phyloP scores from a whole-genome alignment of 228 moss, liverwort and hornwort genomes.

The Sphagnum magellanicum region DNA sequence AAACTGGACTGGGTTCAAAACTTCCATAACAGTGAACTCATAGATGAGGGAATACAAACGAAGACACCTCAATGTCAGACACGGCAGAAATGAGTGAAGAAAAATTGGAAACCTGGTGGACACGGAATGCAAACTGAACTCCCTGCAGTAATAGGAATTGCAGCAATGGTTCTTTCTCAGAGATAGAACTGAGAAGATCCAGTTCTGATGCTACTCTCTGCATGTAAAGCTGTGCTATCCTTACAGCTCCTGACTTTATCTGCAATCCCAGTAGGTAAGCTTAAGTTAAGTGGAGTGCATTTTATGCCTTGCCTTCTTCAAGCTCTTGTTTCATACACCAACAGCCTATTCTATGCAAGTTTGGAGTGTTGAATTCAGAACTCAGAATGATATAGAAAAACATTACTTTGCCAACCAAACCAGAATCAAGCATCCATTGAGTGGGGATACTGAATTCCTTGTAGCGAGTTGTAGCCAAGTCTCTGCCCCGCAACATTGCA shows the following conservation, averaged over 20 bases:
- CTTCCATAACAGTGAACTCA: no score
- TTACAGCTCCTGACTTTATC: conserved; percentile 56
- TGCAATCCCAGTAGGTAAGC: conserved; percentile 9
- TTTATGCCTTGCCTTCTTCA: not conserved
- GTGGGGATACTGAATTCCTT: conserved; percentile 57
- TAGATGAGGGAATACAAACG: no score
- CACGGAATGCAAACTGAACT: conserved; percentile 75
- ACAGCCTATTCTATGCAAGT: not conserved
- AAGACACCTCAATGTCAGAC: not conserved
- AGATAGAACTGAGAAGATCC: conserved; percentile 30
- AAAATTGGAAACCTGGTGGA: conserved; percentile 43
- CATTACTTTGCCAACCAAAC: conserved; percentile 59
- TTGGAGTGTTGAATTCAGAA: not conserved
- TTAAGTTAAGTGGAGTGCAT: no score
- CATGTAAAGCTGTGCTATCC: conserved; percentile 66
- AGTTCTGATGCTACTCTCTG: conserved; percentile 64
- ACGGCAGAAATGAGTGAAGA: not conserved
- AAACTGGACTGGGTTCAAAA: no score
- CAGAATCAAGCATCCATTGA: conserved; percentile 54
- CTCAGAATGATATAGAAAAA: not conserved
- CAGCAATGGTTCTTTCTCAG: conserved; percentile 56
- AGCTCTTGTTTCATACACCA: not conserved
- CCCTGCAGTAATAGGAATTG: conserved; percentile 66
- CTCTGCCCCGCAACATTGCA: conserved; percentile 54
- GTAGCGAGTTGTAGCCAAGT: conserved; percentile 59